Base-by-base conservation (phyloP, 129 eudicot species). In the Centrapalus pauciflorus region DNA sequence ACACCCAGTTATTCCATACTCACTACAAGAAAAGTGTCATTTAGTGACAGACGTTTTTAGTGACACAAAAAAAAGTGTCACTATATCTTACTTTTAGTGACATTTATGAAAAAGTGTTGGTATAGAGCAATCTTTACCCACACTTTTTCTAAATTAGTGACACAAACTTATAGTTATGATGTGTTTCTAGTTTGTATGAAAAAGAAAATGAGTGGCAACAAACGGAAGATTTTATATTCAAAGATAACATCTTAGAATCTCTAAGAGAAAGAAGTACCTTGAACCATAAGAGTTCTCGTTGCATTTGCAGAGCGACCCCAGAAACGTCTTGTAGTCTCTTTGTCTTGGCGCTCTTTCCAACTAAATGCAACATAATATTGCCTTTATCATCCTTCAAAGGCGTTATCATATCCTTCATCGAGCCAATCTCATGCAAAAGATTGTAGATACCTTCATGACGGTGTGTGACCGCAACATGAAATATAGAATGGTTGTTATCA, bases 231-330 rank as follows among this genome's bases (percentile, higher is more conserved):
- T n/a, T n/a, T n/a, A n/a, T n/a, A n/a, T n/a, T n/a, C n/a, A n/a
- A n/a, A n/a, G n/a, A n/a, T n/a, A n/a, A 4, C 25, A 49, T 7
- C 55, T n/a, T n/a, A 49, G 21, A 52, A 52, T 9, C 35, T 10
- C 13, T 5, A 17, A 13, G 21, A 48, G 14, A 14, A 64, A 26
- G 6, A 52, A 28, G 66, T 79, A 79, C 83, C 83, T 79, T 74
- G 54, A 73, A 73, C 83, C 83, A 79, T 32, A 66, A 7, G 11
- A 66, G 25, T 37, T 78, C 83, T n/a, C 66, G 58, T 32, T 78
- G 83, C 74, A 78, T 50, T 21, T 78, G 83, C 30, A 78, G 67
- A 41, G 70, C 83, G 9, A 60, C 79, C 7, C 83, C 83, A 8
- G 79, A 60, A 3, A 73, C 55, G 29, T 27, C 23, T 51, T 60